Evolutionary conservation across 352 stramenopile species (phyloP).

Genomic region (Phytopythium chamaehyphon): DNA sequence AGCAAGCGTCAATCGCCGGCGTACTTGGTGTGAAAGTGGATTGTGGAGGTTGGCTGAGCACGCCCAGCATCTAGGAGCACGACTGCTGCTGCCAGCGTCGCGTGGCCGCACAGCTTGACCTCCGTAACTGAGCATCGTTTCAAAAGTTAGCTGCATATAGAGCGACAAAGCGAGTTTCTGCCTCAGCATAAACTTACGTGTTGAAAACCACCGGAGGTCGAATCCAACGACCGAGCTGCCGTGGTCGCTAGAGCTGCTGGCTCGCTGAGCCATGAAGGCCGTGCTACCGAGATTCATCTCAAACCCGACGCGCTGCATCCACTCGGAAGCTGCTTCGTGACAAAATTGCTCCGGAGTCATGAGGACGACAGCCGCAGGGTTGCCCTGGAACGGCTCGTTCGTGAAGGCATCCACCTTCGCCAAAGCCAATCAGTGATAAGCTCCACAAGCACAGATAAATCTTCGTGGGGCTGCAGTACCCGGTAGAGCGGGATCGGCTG

Average conservation of each 20-base stretch:
- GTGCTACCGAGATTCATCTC: constrained; percentile 94
- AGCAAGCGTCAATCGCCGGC: no score
- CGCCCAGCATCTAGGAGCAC: constrained; percentile 61
- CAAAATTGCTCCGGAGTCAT: constrained; percentile 28
- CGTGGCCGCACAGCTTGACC: constrained; percentile 90
- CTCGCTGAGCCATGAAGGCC: constrained; percentile 65
- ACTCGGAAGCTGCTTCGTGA: constrained; percentile 17
- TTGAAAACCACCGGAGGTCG: constrained; percentile 63
- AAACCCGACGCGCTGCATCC: constrained; percentile 76
- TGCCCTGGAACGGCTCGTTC: constrained; percentile 69
- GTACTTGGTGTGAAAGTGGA: constrained; percentile 72
- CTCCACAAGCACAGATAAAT: no score
- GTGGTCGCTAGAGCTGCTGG: constrained; percentile 1
- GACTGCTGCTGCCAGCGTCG: constrained; percentile 82
- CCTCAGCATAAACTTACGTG: no score
- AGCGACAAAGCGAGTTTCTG: neutral
- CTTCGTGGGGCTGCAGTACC: no score
- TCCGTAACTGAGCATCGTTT: constrained; percentile 26
- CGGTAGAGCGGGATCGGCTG: no score
- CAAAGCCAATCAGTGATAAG: no score
- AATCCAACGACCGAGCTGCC: constrained; percentile 21
- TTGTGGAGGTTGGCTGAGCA: constrained; percentile 25
- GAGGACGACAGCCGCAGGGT: constrained; percentile 89
- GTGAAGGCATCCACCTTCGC: constrained; percentile 69
- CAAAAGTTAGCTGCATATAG: constrained; percentile 1